Evolutionary conservation across 176 grass and related monocot species (phyloP).

Genomic region (Coix lacrymajobi): DNA sequence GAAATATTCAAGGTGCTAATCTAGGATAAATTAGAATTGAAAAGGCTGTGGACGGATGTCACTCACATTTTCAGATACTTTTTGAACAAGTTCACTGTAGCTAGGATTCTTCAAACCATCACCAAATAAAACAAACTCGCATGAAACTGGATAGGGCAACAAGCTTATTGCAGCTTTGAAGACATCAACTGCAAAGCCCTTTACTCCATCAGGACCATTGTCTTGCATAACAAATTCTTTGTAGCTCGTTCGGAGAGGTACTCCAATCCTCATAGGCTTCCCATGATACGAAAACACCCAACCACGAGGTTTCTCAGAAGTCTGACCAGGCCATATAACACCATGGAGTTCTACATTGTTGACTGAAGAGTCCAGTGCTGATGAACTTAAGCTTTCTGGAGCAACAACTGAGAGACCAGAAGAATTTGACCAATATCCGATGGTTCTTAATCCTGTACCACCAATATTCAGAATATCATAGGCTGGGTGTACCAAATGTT

Average conservation of each 20-base stretch:
- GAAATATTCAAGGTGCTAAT: neutral
- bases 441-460: constrained; percentile 58
- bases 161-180: constrained; percentile 71
- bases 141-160: constrained; percentile 69
- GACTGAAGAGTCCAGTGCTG: constrained; percentile 24
- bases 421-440: constrained; percentile 82
- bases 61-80: constrained; percentile 73
- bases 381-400: constrained; percentile 47
- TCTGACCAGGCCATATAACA: constrained; percentile 89
- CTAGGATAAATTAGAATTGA: neutral
- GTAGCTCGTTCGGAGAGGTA: constrained; percentile 65
- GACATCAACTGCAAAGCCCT: constrained; percentile 85
- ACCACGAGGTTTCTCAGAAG: constrained; percentile 54
- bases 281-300: constrained; percentile 81
- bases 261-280: constrained; percentile 71
- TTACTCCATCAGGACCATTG: constrained; percentile 52
- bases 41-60: neutral
- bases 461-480: constrained; percentile 82
- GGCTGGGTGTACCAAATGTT: constrained; percentile 55
- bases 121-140: constrained; percentile 68
- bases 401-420: constrained; percentile 57
- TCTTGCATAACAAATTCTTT: constrained; percentile 65
- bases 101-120: constrained; percentile 73
- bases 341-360: constrained; percentile 37
- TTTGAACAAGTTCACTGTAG: constrained; percentile 68